Evolutionary conservation across 2,329 filamentous ascomycete genomes (phyloP), one percentile per base, ranked within the genome.

Genomic region (Aspergillus ustus): DNA sequence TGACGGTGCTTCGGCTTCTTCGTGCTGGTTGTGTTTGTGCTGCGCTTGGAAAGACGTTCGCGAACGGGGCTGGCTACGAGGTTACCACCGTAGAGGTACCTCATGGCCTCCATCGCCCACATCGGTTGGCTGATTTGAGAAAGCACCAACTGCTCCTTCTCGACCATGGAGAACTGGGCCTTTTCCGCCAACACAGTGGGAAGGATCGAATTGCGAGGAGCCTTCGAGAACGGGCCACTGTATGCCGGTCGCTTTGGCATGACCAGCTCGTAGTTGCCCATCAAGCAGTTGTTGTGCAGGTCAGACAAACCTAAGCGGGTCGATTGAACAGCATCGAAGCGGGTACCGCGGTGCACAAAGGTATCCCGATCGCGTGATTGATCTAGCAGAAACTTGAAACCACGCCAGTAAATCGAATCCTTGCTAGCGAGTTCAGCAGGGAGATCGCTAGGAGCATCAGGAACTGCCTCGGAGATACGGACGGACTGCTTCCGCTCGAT

Each of bases 281-380:
- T 85, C 20, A 98, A 86, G 72, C 93, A 91, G 72, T 91, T 90
- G 72, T 90, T 85, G 77, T 97, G 93, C 45, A 85, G 81, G 61
- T 89, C 84, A 20, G 85, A 84, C 60, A 93, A 85, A 49, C 89
- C 92, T 59, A 93, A 84, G 44, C 95, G 90, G 71, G 91, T 87
- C 29, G 92, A 87, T 74, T 97, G 94, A 52, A 97, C 83, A 25
- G 92, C 92, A 74, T 98, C 94, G 62, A 94, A 96, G 52, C 95
- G 90, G 25, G 91, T 86, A 60, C 92, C 87, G 46, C 92, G 90
- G 75, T 96, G 91, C 58, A 96, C 85, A 73, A 97, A 97, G 9
- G 89, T 88, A 75, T 98, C 95, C 19, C 83, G 81, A 57, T 83
- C 82, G 60, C 86, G 87, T 15, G 87, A 87, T 34, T 86, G 86